These are phyloP conservation scores for Penicillium odoratum DNA, from an alignment of 495 filamentous ascomycete species.

Conservation along the genomic window DNA sequence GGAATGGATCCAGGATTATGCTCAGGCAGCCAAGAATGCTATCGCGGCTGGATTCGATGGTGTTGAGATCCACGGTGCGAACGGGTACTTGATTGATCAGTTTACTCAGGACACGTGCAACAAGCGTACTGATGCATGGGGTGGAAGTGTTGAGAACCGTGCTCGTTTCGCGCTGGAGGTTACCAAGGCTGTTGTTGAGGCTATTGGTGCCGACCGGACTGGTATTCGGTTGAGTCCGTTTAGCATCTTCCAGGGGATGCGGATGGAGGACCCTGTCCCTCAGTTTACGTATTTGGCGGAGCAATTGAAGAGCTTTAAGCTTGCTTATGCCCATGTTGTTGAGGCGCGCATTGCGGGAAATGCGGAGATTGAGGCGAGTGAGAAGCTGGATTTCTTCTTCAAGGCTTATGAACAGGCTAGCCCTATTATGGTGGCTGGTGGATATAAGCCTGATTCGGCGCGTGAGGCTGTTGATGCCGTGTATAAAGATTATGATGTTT, in stretches of 20 bases:
- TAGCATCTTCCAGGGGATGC: constrained; percentile 66
- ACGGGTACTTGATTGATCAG: constrained; percentile 76
- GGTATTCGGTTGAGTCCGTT: constrained; percentile 67
- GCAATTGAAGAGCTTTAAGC: constrained; percentile 51
- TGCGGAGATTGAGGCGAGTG: constrained; percentile 44
- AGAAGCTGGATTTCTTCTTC: constrained; percentile 47
- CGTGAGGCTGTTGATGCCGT: constrained; percentile 51
- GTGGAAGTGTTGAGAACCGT: constrained; percentile 72
- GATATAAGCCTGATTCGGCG: constrained; percentile 51
- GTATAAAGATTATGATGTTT: constrained; percentile 52
- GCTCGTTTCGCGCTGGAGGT: constrained; percentile 66
- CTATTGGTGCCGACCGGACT: constrained; percentile 62
- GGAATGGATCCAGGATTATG: constrained; percentile 56
- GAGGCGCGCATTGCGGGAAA: constrained; percentile 52
- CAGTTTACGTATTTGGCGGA: constrained; percentile 62
- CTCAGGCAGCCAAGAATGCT: constrained; percentile 60
- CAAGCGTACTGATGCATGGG: constrained; percentile 63
- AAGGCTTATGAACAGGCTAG: constrained; percentile 43
- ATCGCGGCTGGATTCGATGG: constrained; percentile 73
- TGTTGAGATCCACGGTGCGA: constrained; percentile 73
- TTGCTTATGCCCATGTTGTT: constrained; percentile 69
- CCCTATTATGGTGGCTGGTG: constrained; percentile 64
- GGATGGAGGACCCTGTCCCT: constrained; percentile 60
- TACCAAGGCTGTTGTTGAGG: constrained; percentile 58
- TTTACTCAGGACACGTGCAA: constrained; percentile 66